phyloP scores from a whole-genome alignment of 805 yeast genomes.

The Cyberlindnera mycetangii region DNA sequence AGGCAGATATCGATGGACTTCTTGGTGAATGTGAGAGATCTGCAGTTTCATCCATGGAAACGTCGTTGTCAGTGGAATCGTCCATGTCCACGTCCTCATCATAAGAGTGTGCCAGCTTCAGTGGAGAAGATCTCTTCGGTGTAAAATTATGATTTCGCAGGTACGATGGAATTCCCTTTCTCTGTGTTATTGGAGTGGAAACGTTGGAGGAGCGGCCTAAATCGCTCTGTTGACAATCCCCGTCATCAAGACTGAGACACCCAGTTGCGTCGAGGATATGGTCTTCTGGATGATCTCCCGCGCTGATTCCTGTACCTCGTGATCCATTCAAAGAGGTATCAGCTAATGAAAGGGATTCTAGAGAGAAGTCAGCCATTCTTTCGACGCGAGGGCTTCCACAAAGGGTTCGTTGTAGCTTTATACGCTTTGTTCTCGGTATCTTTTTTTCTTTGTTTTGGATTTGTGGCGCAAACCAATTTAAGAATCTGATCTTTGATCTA shows the following conservation, averaged over 20 bases:
- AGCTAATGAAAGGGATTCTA: constrained; percentile 8
- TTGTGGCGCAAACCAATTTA: constrained; percentile 7
- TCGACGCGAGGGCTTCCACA: background rate
- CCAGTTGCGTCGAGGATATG: constrained; percentile 7
- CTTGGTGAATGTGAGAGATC: background rate
- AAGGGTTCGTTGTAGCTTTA: background rate
- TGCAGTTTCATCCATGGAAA: constrained; percentile 2
- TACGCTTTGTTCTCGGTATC: background rate
- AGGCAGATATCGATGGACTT: constrained; percentile 4
- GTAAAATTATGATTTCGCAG: constrained; percentile 2
- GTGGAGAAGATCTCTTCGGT: constrained; percentile 9
- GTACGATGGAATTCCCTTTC: background rate
- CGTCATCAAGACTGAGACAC: constrained; percentile 9
- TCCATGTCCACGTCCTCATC: constrained; percentile 4
- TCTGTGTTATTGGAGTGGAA: background rate
- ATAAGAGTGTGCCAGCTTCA: constrained; percentile 7
- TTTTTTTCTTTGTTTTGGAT: constrained; percentile 7
- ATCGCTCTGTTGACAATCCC: background rate
- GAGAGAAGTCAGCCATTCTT: constrained; percentile 12
- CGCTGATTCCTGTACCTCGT: background rate
- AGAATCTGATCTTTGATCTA: background rate
- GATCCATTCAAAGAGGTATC: background rate
- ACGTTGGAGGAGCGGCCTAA: background rate
- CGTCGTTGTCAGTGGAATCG: constrained; percentile 3
- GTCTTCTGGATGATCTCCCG: background rate